These are phyloP conservation scores for Combretum micranthum DNA, from an alignment of 345 rosid species.

Conservation along the genomic window DNA sequence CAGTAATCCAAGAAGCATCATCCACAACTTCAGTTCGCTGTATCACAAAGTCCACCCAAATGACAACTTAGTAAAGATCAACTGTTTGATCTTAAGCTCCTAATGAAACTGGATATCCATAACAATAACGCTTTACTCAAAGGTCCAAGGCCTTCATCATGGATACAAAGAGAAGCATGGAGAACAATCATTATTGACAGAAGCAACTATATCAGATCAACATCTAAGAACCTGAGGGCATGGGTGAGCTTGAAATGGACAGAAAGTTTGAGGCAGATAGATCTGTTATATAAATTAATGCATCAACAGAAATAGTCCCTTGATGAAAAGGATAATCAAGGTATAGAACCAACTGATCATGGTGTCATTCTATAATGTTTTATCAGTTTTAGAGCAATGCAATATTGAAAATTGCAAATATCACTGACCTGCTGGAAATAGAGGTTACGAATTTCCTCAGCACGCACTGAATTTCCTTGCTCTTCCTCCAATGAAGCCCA, in stretches of 20 bases:
- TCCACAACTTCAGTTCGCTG: constrained; percentile 93
- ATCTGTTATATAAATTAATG: too few species aligned
- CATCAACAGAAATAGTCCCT: too few species aligned
- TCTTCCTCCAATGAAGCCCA: constrained; percentile 96
- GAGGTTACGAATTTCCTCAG: constrained; percentile 89
- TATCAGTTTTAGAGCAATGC: neutral
- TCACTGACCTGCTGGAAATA: constrained; percentile 87
- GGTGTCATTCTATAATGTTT: neutral
- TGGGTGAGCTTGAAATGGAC: too few species aligned
- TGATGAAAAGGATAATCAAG: too few species aligned
- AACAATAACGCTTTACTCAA: neutral
- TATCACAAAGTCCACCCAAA: constrained; percentile 3
- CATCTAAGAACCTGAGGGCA: too few species aligned
- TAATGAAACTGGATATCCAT: neutral
- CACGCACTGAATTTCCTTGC: constrained; percentile 83
- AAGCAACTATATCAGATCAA: too few species aligned
- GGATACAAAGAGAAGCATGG: too few species aligned
- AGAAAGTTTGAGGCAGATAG: too few species aligned
- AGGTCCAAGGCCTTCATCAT: too few species aligned
- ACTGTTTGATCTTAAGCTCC: neutral
- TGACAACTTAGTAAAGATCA: too few species aligned
- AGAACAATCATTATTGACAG: too few species aligned
- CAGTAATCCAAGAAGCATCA: constrained; percentile 87
- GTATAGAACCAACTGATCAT: too few species aligned
- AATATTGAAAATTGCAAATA: neutral